Base-by-base conservation (phyloP, 1,284 basidiomycete genomes). In the Cutaneotrichosporon dermatis region DNA sequence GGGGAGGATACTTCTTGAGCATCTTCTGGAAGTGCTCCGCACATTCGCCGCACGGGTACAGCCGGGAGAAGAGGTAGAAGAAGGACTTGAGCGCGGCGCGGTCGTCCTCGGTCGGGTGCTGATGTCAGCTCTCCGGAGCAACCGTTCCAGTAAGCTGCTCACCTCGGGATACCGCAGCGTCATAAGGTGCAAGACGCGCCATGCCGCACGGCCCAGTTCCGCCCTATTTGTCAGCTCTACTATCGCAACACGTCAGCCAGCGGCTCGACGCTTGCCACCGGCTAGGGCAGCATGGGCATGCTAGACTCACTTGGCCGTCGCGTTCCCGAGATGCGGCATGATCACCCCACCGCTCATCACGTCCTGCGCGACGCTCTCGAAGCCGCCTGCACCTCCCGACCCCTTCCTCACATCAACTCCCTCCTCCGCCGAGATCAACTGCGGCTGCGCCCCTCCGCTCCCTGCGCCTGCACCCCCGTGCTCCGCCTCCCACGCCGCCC, bases 91-190 rank as follows among this genome's bases (percentile, higher is more conserved):
- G 82, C 0, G 93, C 89, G 43, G 86, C 83, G 54, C 90, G 83
- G 74, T 97, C 88, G 63, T 93, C 88, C 49, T 81, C 76, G 0
- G 90, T 90, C 7, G 95, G 94, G 49, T 85, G 79, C 87, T 96
- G 75, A 0, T 69, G 56, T 51, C 57, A 63, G 53, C 62, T 55
- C 9, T 4, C 10, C 25, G 25, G 2, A 25, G 2, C 25, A 25
- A 3, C 25, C 25, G 25, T 25, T 25, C 25, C 25, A 25, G 2
- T 25, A 71, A 25, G 25, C 25, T 25, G 25, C 80, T 49, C 67
- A 89, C 90, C 76, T 92, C 89, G 16, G 90, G 92, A 72, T 86
- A 97, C 45, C 95, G 86, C 16, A 97, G 80, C 0, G 95, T 98
- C 86, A 95, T 94, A 13, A 80, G 87, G 70, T 79, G 92, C 83